A percentile compares a stretch with the other conserved stretches of the same genome.
Conservation (phyloP, 768 basidiomycete species). For the Amanita muscaria region DNA sequence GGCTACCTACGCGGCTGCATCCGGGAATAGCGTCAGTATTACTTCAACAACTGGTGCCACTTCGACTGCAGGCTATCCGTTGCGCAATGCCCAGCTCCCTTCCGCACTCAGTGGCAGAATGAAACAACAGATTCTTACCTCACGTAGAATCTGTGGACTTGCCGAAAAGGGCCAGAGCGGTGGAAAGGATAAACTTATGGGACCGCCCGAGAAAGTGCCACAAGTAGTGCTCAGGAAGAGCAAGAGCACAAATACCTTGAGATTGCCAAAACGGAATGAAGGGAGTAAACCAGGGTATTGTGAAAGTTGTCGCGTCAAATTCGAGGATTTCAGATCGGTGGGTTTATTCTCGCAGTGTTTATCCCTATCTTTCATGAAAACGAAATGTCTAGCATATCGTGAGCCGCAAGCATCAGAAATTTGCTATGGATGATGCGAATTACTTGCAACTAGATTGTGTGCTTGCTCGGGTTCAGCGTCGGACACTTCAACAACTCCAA, state of each 20-base stretch:
- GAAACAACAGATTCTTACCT: conserved; percentile 60
- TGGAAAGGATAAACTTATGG: conserved; percentile 42
- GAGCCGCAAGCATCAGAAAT: conserved; percentile 70
- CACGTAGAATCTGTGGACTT: conserved; percentile 36
- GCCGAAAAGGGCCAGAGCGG: conserved; percentile 18
- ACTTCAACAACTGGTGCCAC: conserved; percentile 89
- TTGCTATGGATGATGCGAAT: conserved; percentile 69
- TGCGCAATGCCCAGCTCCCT: conserved; percentile 42
- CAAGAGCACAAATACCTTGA: conserved; percentile 71
- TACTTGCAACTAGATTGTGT: conserved; percentile 74
- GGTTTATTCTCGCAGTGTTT: conserved; percentile 21
- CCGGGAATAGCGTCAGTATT: conserved; percentile 89
- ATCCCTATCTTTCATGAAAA: conserved; percentile 5
- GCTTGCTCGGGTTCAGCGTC: conserved; percentile 50
- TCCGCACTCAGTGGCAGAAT: conserved; percentile 45
- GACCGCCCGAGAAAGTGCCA: conserved; percentile 56
- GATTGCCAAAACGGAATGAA: conserved; percentile 73
- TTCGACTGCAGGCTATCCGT: conserved; percentile 44
- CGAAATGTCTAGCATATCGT: conserved; percentile 53
- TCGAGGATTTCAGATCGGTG: conserved; percentile 79
- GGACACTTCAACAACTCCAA: conserved; percentile 22
- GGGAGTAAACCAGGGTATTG: conserved; percentile 92
- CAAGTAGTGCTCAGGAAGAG: conserved; percentile 57
- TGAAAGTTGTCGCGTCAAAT: conserved; percentile 89
- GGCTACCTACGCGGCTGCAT: conserved; percentile 74